Base-by-base conservation (phyloP, 768 basidiomycete genomes). In the Tubosaeta sp. region DNA sequence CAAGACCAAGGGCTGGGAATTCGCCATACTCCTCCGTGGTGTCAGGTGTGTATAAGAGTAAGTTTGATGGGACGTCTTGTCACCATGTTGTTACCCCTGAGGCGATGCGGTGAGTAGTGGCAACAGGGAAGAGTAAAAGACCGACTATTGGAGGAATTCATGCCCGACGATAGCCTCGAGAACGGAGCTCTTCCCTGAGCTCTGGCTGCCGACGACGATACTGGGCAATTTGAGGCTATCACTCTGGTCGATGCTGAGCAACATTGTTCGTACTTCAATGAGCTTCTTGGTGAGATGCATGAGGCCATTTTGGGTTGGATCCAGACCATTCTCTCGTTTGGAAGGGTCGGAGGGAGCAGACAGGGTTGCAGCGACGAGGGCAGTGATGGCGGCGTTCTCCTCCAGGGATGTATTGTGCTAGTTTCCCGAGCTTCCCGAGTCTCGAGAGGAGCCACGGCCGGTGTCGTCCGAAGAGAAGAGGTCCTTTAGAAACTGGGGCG, bases 31-130 rank as follows among this genome's bases (percentile, higher is more conserved):
- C 94, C 35, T 73, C 77, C 18, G 80, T 74, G 6, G 74, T 68
- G 48, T 78, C 71, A 19, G 92, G 92, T 0, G 89, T 99, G 92
- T 51, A 98, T 86, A 43, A 99, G 84, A 3, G 96, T 99, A 52
- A 99, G 82, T 65, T 99, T 96, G 61, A 99, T 97, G 2, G 96
- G 96, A 48, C 96, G 86, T 1, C 96, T 87, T 2, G 96, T 99
- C 31, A 98, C 96, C 96, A 99, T 99, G 69, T 98, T 98, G 69
- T 93, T 87, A 49, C 96, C 96, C 72, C 95, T 98, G 62, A 16
- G 30, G 4, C 19, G 39, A 42, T 27, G 38, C 25, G 43, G 47
- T 49, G 44, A 56, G 41, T 32, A 21, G 32, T 36, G 21, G 16
- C 19, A 48, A 34, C 27, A 38, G 32, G 10, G 36, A 48, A 40